These are phyloP conservation scores for Pythium apleroticum DNA, from an alignment of 352 stramenopile genomes.

Conservation along the genomic window DNA sequence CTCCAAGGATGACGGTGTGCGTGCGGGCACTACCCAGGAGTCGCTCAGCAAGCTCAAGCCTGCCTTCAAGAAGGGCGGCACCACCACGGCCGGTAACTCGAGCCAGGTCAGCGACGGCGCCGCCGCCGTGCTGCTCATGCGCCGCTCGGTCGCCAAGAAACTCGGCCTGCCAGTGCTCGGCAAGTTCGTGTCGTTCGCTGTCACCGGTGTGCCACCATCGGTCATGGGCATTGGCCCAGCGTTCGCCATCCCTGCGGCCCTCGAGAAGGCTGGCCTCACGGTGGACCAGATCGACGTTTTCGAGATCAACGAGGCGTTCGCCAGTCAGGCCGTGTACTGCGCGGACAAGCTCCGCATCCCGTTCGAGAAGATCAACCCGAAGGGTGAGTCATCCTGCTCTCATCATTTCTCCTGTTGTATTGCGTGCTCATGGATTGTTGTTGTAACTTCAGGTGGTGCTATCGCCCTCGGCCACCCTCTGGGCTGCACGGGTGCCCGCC, in stretches of 20 bases:
- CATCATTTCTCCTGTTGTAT: neutral
- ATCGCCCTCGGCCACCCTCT: slow-evolving; percentile 91
- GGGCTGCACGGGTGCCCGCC: slow-evolving; percentile 86
- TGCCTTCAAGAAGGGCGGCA: slow-evolving; percentile 80
- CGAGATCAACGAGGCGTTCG: slow-evolving; percentile 93
- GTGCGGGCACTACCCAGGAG: slow-evolving; percentile 59
- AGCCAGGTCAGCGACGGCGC: slow-evolving; percentile 90
- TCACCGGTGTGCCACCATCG: slow-evolving; percentile 79
- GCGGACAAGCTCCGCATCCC: slow-evolving; percentile 76
- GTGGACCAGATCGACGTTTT: slow-evolving; percentile 88
- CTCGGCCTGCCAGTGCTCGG: slow-evolving; percentile 82
- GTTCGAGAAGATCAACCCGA: slow-evolving; percentile 88
- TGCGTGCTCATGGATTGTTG: neutral
- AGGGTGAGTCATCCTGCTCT: slow-evolving; percentile 35
- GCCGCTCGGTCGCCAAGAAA: slow-evolving; percentile 71
- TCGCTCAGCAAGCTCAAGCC: slow-evolving; percentile 72
- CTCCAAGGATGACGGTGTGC: slow-evolving; percentile 71
- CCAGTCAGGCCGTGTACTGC: slow-evolving; percentile 85
- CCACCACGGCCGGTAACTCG: slow-evolving; percentile 82
- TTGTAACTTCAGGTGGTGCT: slow-evolving; percentile 44
- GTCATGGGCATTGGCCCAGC: slow-evolving; percentile 88
- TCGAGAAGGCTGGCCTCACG: slow-evolving; percentile 66
- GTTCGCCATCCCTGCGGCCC: slow-evolving; percentile 72
- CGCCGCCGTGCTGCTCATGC: slow-evolving; percentile 87
- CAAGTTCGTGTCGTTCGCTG: slow-evolving; percentile 83